Conservation (phyloP, 2,329 filamentous ascomycete genomes). For the Lecanicillium sp. region DNA sequence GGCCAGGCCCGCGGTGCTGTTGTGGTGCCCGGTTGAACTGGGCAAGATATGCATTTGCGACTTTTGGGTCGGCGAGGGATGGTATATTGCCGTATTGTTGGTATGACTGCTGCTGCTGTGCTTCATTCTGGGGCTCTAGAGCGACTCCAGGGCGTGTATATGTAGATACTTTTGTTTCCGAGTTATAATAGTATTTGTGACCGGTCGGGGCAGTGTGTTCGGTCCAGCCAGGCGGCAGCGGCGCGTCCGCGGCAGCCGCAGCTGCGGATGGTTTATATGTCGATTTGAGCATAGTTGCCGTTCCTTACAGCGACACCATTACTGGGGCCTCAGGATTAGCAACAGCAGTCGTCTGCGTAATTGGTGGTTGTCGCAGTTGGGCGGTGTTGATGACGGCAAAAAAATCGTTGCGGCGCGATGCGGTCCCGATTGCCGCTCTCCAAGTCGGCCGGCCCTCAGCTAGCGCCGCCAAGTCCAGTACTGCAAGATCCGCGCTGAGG, state of each 20-base stretch:
- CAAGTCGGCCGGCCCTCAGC: too few species aligned
- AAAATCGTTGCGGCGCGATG: too few species aligned
- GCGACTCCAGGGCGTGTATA: conserved; percentile 62
- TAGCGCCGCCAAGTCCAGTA: too few species aligned
- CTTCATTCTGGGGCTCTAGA: conserved; percentile 8
- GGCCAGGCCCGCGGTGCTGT: conserved; percentile 31
- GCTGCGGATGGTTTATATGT: conserved; percentile 57
- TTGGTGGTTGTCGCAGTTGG: too few species aligned
- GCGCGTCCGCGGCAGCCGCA: conserved; percentile 30
- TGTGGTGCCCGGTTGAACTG: conserved; percentile 35
- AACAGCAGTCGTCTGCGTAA: too few species aligned
- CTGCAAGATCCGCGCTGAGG: too few species aligned
- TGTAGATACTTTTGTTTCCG: conserved; percentile 74
- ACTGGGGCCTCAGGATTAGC: too few species aligned
- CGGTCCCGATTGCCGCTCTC: too few species aligned
- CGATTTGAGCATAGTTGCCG: conserved; percentile 57
- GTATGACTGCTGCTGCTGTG: conserved; percentile 19
- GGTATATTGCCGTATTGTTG: conserved; percentile 21
- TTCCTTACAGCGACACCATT: neutral
- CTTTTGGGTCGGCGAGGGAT: conserved; percentile 43
- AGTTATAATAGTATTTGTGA: conserved; percentile 83
- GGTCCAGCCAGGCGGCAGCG: conserved; percentile 78
- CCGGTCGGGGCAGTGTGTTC: conserved; percentile 85
- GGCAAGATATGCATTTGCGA: conserved; percentile 54
- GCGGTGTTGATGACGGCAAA: too few species aligned